Base-by-base conservation (phyloP, 352 stramenopile species). In the Sclerospora graminicola region DNA sequence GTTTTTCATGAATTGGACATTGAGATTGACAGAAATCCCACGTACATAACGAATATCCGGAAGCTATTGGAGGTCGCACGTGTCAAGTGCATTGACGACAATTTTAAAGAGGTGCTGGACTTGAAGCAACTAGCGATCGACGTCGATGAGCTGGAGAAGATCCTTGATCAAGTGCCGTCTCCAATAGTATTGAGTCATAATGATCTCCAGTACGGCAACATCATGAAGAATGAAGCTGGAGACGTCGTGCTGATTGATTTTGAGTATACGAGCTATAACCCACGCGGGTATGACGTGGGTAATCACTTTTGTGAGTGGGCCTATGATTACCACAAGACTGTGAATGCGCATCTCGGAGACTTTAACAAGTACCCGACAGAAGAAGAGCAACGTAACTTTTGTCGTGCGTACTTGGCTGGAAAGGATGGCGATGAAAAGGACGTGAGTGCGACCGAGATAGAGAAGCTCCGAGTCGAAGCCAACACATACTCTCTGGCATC, bases 191-290 rank as follows among this genome's bases (percentile, higher is more conserved):
- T 97, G 35, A 91, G 80, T 49, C 89, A 97, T 63, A 96, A 97
- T 58, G 88, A 97, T 57, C 53, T 97, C 47, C 82, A 96, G 47
- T 89, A 90, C 54, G 89, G 88, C 41, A 97, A 97, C 66, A 83
- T 96, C 39, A 89, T 97, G 66, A 69, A 66, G 23, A 82, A 64
- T 16, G 69, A 84, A 11, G 37, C 47, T 1, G 65, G 61, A 39
- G 53, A 59, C 11, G 76, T 95, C 21, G 69, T 89, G 50, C 60
- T 97, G 19, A 96, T 97, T 42, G 88, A 97, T 55, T 97, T 94
- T 71, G 89, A 97, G 71, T 96, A 97, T 68, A 91, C 77, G 39
- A 85, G 71, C 35, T 96, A 93, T 60, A 96, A 96, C 59, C 78
- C 70, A 34, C 74, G 85, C 4, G 89, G 82, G 0, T 96, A 89